Base-by-base conservation (phyloP, 169 alveolate genomes). In the Plasmodium chabaudi region DNA sequence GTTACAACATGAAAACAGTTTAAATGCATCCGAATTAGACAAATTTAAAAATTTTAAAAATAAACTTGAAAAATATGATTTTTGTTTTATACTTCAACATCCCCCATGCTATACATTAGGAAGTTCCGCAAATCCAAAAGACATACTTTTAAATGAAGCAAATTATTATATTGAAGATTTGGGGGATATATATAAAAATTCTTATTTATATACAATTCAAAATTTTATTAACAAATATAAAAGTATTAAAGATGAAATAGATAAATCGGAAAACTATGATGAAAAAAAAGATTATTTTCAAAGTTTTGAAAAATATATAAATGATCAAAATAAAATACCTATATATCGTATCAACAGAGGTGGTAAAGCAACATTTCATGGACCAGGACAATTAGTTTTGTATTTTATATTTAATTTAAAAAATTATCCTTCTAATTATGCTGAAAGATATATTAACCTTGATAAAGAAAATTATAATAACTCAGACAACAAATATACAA, bases 361-460 rank as follows among this genome's bases (percentile, higher is more conserved):
- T 19, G 95, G 95, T 2, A 87, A 93, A 72, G 93, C 88, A 67
- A 93, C 95, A 7, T 89, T 55, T 21, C 95, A 93, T 73, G 95
- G 94, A 15, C 95, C 95, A 5, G 95, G 95, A 9, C 95, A 93
- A 64, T 72, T 93, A 68, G 92, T 93, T 55, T 44, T 93, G 56
- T 93, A 93, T 56, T 92, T 93, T 25, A 72, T 93, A 7, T 65
- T 93, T 19, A 88, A 93, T 72, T 88, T 93, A 87, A 77, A 90
- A 73, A 60, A 39, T 21, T 89, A 93, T 79, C 13, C 90, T 46
- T 55, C 72, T 19, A 82, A 82, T 47, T 68, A 82, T 82, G 39
- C 56, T 68, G 51, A 49, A 44, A n/a, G 68, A 56, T 72, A 59
- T 55, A 60, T 84, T 7, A 70, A 68, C 59, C 10, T n/a, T 55